phyloP scores from a whole-genome alignment of 805 yeast genomes.

The Zygosaccharomyces bisporus region DNA sequence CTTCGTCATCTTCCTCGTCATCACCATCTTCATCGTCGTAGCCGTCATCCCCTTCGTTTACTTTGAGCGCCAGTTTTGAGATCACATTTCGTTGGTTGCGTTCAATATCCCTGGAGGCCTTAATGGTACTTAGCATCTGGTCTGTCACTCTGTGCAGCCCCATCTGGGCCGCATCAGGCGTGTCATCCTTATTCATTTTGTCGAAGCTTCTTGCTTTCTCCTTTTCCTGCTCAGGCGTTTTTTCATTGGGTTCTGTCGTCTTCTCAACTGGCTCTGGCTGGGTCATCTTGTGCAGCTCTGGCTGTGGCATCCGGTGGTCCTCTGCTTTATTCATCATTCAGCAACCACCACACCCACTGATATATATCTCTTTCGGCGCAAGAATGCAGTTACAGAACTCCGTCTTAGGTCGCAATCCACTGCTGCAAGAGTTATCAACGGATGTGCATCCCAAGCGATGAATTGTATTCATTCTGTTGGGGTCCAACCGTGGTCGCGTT shows the following conservation, averaged over 20 bases:
- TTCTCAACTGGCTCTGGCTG: slow-evolving; percentile 4
- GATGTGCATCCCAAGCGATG: not conserved
- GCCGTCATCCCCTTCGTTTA: slow-evolving; percentile 5
- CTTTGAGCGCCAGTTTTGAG: slow-evolving; percentile 12
- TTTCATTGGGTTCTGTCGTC: slow-evolving; percentile 1
- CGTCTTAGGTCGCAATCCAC: not conserved
- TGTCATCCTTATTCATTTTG: not conserved
- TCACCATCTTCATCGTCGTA: slow-evolving; percentile 7
- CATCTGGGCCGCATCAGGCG: slow-evolving; percentile 20
- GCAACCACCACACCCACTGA: not conserved
- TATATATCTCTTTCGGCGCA: not conserved
- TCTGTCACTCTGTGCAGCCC: slow-evolving; percentile 29
- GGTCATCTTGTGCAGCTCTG: not conserved
- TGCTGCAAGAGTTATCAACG: not conserved
- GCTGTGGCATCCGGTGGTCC: not conserved
- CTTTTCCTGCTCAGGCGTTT: slow-evolving; percentile 1
- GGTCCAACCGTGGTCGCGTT: slow-evolving; percentile 3
- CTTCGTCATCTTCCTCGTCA: slow-evolving; percentile 11
- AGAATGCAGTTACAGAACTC: slow-evolving; percentile 1
- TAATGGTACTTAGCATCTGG: slow-evolving; percentile 25
- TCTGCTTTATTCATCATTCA: not conserved
- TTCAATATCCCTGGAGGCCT: slow-evolving; percentile 27
- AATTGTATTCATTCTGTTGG: not conserved
- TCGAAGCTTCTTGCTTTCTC: slow-evolving; percentile 2
- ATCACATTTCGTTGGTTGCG: slow-evolving; percentile 25